A percentile compares a stretch with the other conserved stretches of the same genome.
phyloP scores from a whole-genome alignment of 805 yeast species.

The Metschnikowia noctiluminum region DNA sequence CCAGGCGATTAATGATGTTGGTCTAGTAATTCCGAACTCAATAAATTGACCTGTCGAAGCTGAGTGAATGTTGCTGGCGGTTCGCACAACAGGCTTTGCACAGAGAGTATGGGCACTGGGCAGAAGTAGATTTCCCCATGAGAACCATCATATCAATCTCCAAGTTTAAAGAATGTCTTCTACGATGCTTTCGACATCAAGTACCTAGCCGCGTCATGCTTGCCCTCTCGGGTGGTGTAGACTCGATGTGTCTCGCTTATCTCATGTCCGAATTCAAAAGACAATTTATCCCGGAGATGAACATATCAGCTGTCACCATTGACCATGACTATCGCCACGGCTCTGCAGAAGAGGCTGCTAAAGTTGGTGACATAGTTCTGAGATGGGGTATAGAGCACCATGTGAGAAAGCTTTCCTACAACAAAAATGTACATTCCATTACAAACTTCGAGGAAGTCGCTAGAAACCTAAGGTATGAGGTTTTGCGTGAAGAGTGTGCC shows the following conservation, averaged over 20 bases:
- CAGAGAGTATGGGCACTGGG: too few relatives aligned
- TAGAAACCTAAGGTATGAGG: slow-evolving; percentile 48
- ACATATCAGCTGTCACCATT: slow-evolving; percentile 56
- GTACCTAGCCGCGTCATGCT: slow-evolving; percentile 39
- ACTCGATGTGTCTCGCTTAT: slow-evolving; percentile 66
- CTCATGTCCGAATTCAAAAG: slow-evolving; percentile 40
- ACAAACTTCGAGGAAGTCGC: slow-evolving; percentile 59
- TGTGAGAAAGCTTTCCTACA: slow-evolving; percentile 25
- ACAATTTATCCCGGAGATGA: slow-evolving; percentile 23
- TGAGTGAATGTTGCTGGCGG: too few relatives aligned
- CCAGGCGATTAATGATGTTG: too few relatives aligned
- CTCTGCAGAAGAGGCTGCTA: slow-evolving; percentile 48
- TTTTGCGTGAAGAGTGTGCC: slow-evolving; percentile 41
- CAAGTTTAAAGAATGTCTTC: slow-evolving; percentile 6
- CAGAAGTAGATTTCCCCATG: neutral
- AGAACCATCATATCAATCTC: neutral
- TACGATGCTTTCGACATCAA: slow-evolving; percentile 10
- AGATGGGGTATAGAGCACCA: slow-evolving; percentile 36
- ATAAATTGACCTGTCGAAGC: too few relatives aligned
- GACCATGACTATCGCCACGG: slow-evolving; percentile 57
- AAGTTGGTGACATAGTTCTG: slow-evolving; percentile 31
- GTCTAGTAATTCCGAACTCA: too few relatives aligned
- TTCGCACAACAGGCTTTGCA: too few relatives aligned
- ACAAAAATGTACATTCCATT: slow-evolving; percentile 26
- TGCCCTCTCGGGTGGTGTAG: slow-evolving; percentile 81